Base-by-base conservation (phyloP, 1,284 basidiomycete genomes). In the Irpex lacteus region DNA sequence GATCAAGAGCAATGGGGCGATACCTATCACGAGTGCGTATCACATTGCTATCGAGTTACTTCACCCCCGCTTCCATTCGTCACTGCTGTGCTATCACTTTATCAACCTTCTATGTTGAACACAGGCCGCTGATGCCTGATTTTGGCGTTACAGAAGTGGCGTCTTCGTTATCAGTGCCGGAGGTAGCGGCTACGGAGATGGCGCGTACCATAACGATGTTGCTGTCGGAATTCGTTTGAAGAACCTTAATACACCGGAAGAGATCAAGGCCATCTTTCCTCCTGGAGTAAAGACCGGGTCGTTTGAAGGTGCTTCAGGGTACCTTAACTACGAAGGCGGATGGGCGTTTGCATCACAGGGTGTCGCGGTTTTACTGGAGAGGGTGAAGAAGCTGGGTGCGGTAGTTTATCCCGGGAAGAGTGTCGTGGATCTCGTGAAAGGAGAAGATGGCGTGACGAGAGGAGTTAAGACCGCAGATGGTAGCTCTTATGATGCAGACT, bases 321-420 rank as follows among this genome's bases (percentile, higher is more conserved):
- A 93, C 73, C 71, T 90, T 58, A 97, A 96, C 72, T 79, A 78
- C 1, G 87, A 92, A 47, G 88, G 91, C 0, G 96, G 96, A 2
- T 98, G 96, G 96, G 93, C 87, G 1, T 83, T 91, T 72, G 92
- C 95, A 1, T 81, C 84, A 1, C 85, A 89, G 68, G 93, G 90
- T 1, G 74, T 94, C 5, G 71, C 77, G 5, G 76, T 84, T 9
- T 77, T 93, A 64, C 83, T 91, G 60, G 73, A 77, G 44, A 84
- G 82, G 62, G 87, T 96, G 3, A 70, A 70, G 6, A 70, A 77
- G 4, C 78, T 89, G n/a, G 89, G 89, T 0, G 92, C 87, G 0
- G 81, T 77, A 21, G 77, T 96, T 21, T 58, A 89, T 3, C 70
- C 82, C 0, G 85, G 86, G 5, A 88, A 87, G 66, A 76, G 80